phyloP scores from a whole-genome alignment of 805 yeast genomes.

The Priceomyces carsonii region DNA sequence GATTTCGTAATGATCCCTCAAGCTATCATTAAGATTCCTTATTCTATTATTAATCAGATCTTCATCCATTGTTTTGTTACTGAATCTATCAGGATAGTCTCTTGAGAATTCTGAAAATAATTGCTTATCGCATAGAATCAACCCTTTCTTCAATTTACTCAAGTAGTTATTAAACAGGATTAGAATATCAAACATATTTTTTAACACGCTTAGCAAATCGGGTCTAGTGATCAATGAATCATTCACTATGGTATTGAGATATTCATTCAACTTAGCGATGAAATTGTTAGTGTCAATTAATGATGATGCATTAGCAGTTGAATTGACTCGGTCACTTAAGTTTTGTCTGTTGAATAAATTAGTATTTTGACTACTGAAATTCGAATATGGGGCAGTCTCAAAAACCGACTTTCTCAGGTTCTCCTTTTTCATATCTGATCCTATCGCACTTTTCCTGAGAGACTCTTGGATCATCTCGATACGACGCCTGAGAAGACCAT shows the following conservation, averaged over 20 bases:
- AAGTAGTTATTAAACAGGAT: slow-evolving; percentile 50
- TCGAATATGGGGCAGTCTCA: slow-evolving; percentile 7
- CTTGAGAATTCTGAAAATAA: slow-evolving; percentile 40
- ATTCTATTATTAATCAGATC: slow-evolving; percentile 41
- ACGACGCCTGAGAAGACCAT: slow-evolving; percentile 39
- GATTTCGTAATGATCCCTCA: slow-evolving; percentile 43
- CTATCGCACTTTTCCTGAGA: slow-evolving; percentile 10
- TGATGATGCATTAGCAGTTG: not conserved
- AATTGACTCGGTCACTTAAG: slow-evolving; percentile 4
- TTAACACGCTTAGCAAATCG: slow-evolving; percentile 47
- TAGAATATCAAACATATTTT: slow-evolving; percentile 47
- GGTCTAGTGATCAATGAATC: slow-evolving; percentile 68
- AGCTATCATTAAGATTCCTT: slow-evolving; percentile 38
- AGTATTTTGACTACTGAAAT: slow-evolving; percentile 14
- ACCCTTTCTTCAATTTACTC: slow-evolving; percentile 52
- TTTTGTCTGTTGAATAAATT: slow-evolving; percentile 20
- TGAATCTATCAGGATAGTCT: slow-evolving; percentile 37
- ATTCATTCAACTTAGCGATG: slow-evolving; percentile 43
- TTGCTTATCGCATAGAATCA: slow-evolving; percentile 50
- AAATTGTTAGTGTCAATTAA: slow-evolving; percentile 17
- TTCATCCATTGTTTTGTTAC: slow-evolving; percentile 38
- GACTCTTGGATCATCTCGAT: slow-evolving; percentile 12
- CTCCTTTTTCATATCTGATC: slow-evolving; percentile 10
- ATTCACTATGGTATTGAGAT: slow-evolving; percentile 61
- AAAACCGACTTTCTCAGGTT: not conserved